These are phyloP conservation scores for Pythium vanterpoolii DNA, from an alignment of 352 stramenopile species.

Conservation along the genomic window DNA sequence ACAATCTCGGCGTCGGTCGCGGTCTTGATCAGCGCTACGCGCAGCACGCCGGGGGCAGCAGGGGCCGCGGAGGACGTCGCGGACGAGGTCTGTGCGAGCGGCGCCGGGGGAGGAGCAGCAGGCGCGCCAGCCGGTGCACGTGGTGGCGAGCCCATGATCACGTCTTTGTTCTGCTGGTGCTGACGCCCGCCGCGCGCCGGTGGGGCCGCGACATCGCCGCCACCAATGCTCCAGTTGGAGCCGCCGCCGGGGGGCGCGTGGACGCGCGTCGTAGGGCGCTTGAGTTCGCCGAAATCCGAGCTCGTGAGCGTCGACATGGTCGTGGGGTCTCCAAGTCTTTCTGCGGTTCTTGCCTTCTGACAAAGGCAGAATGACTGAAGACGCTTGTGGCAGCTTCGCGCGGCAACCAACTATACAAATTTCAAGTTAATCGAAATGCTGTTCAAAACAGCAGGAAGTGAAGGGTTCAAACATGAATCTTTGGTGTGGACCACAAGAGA, in stretches of 20 bases:
- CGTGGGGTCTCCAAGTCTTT: too few relatives aligned
- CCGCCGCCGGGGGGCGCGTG: conserved; percentile 76
- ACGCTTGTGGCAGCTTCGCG: background rate
- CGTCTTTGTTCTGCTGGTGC: conserved; percentile 21
- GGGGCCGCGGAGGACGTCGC: conserved; percentile 6
- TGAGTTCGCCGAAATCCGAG: conserved; percentile 78
- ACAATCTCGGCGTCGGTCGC: conserved; percentile 70
- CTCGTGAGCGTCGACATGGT: conserved; percentile 84
- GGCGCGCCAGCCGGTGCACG: conserved; percentile 23
- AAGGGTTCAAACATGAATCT: conserved; percentile 24
- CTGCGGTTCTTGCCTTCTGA: conserved; percentile 11
- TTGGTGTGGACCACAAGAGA: conserved; percentile 19
- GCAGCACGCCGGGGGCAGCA: conserved; percentile 21
- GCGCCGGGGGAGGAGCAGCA: conserved; percentile 23
- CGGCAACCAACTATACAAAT: background rate
- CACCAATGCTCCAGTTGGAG: conserved; percentile 72
- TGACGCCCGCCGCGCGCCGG: conserved; percentile 25
- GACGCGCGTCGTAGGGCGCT: conserved; percentile 78
- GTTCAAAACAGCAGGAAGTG: background rate
- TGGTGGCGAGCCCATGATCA: conserved; percentile 41
- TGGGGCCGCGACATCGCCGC: conserved; percentile 31
- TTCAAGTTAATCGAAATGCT: background rate
- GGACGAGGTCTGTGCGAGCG: conserved; percentile 9
- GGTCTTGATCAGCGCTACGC: conserved; percentile 75
- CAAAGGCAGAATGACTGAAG: background rate